Percentiles rank a stretch among this genome's conserved stretches.
Evolutionary conservation across 306 rosid species (phyloP).

Genomic region (Cyamopsis tetragonoloba): DNA sequence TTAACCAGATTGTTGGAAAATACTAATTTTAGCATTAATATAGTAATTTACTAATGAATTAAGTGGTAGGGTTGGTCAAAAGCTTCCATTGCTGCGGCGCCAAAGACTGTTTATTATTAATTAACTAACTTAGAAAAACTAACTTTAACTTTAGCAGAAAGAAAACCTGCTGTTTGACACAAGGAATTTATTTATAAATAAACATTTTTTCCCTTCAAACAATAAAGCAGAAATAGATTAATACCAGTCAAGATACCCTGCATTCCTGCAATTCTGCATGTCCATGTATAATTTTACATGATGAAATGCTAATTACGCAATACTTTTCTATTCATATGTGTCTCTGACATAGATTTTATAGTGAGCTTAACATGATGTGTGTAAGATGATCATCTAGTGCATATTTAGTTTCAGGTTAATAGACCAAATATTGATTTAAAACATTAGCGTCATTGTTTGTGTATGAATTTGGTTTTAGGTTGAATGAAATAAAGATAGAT

Average conservation of each 20-base stretch:
- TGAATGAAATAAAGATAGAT: neutral
- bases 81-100: slow-evolving; percentile 17
- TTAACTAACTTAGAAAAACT: neutral
- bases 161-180: slow-evolving; percentile 10
- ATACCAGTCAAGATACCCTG: neutral
- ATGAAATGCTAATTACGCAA: neutral
- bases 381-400: no score
- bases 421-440: no score
- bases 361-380: no score
- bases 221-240: neutral
- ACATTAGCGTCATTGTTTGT: no score
- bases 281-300: neutral
- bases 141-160: slow-evolving; percentile 11
- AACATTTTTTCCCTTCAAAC: slow-evolving; percentile 43
- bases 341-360: no score
- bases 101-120: neutral
- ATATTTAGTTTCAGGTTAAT: no score
- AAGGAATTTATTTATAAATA: neutral
- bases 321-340: neutral
- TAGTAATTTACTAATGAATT: no score
- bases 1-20: slow-evolving; percentile 1
- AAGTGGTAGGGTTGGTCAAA: slow-evolving; percentile 24
- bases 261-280: no score
- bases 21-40: slow-evolving; percentile 6
- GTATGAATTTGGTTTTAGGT: no score